These are phyloP conservation scores for Fraxinus velutina DNA, from an alignment of 305 asterid genomes.

Conservation along the genomic window DNA sequence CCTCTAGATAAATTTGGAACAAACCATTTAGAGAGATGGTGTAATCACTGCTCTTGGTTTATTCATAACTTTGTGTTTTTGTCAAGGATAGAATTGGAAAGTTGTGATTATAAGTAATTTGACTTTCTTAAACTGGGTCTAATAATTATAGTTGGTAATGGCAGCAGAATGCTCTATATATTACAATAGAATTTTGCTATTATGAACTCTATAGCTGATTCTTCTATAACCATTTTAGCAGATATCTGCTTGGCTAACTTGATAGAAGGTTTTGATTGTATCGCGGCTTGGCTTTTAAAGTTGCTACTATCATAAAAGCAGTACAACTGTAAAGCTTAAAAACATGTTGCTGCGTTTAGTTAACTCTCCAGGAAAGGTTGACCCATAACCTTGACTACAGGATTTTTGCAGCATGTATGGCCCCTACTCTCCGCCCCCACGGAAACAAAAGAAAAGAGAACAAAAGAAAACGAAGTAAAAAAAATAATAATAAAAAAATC, in stretches of 20 bases:
- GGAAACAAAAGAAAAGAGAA: neutral
- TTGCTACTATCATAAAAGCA: neutral
- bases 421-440: neutral
- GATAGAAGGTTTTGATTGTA: neutral
- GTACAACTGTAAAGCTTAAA: neutral
- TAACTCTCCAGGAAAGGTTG: neutral
- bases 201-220: neutral
- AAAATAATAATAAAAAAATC: neutral
- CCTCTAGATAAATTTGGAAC: neutral
- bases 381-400: neutral
- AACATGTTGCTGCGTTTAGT: neutral
- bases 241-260: neutral
- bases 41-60: neutral
- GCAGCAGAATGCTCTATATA: neutral
- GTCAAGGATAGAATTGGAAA: neutral
- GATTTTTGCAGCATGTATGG: neutral
- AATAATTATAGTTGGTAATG: neutral
- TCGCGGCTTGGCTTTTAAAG: neutral
- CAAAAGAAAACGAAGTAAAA: neutral
- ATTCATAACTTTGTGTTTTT: neutral
- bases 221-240: neutral
- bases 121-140: neutral
- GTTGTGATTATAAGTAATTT: neutral
- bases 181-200: neutral
- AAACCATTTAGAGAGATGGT: neutral